phyloP scores from a whole-genome alignment of 2,329 filamentous ascomycete genomes.

The Phaeosphaeriaceae sp. region DNA sequence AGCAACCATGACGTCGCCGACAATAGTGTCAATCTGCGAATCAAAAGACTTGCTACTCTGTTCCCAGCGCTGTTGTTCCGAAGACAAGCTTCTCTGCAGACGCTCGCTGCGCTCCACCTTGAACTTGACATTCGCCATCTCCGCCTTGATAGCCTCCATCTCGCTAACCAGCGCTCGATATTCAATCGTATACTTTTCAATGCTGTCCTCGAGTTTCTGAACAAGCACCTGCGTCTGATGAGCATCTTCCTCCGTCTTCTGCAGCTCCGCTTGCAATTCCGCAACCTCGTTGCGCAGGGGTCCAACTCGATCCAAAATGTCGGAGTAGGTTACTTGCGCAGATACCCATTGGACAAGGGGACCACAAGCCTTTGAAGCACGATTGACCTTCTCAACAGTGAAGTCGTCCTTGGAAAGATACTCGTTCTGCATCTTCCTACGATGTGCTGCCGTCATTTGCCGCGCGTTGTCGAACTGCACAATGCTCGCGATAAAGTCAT shows the following conservation, averaged over 20 bases:
- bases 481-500: slow-evolving; percentile 98
- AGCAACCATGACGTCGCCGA: slow-evolving; percentile 95
- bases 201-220: slow-evolving; percentile 81
- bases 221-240: slow-evolving; percentile 91
- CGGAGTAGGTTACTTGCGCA: slow-evolving; percentile 97
- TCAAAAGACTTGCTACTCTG: slow-evolving; percentile 98
- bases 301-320: slow-evolving; percentile 92
- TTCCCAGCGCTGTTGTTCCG: slow-evolving; percentile 92
- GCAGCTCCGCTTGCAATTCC: slow-evolving; percentile 82
- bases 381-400: slow-evolving; percentile 94
- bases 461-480: slow-evolving; percentile 95
- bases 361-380: slow-evolving; percentile 94
- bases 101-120: slow-evolving; percentile 97
- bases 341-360: slow-evolving; percentile 96
- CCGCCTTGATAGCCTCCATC: slow-evolving; percentile 93
- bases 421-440: slow-evolving; percentile 89
- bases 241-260: slow-evolving; percentile 92
- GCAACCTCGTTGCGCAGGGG: slow-evolving; percentile 89
- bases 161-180: slow-evolving; percentile 96
- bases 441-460: slow-evolving; percentile 85
- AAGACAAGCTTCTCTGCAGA: slow-evolving; percentile 91
- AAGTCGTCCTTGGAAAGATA: slow-evolving; percentile 94
- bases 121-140: slow-evolving; percentile 96
- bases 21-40: slow-evolving; percentile 93
- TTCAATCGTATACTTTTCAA: slow-evolving; percentile 93